phyloP scores from a whole-genome alignment of 768 basidiomycete genomes.

The Mycena albidolilacea region DNA sequence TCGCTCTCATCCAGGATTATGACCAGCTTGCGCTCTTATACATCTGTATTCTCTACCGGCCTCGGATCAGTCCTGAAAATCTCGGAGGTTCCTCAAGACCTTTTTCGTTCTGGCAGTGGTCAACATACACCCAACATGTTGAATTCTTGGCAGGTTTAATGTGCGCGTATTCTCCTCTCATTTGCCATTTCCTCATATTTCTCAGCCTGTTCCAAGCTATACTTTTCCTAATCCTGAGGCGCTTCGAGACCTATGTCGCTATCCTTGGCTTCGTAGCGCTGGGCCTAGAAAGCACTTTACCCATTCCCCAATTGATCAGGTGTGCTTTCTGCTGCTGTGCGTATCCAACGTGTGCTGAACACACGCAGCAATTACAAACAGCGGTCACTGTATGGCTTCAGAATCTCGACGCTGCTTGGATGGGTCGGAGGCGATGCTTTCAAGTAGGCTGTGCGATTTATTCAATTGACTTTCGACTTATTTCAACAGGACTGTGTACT shows the following conservation, averaged over 20 bases:
- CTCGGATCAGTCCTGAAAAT: slow-evolving; percentile 71
- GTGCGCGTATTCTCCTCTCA: slow-evolving; percentile 55
- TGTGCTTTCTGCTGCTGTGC: slow-evolving; percentile 44
- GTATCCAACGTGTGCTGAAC: slow-evolving; percentile 6
- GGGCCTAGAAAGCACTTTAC: slow-evolving; percentile 89
- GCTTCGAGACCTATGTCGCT: slow-evolving; percentile 70
- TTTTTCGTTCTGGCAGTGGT: slow-evolving; percentile 90
- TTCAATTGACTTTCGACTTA: slow-evolving; percentile 13
- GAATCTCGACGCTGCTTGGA: slow-evolving; percentile 84
- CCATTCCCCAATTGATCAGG: slow-evolving; percentile 89
- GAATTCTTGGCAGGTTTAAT: slow-evolving; percentile 88
- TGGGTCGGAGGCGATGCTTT: slow-evolving; percentile 90
- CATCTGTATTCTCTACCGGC: slow-evolving; percentile 84
- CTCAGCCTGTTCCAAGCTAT: slow-evolving; percentile 77
- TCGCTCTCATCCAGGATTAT: slow-evolving; percentile 32
- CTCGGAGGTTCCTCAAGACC: slow-evolving; percentile 74
- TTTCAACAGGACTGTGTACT: slow-evolving; percentile 76
- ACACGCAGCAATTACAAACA: slow-evolving; percentile 79
- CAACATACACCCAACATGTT: slow-evolving; percentile 80
- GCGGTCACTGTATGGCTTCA: slow-evolving; percentile 87
- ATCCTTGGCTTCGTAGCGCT: slow-evolving; percentile 83
- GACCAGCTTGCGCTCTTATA: slow-evolving; percentile 81
- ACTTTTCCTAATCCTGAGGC: slow-evolving; percentile 80
- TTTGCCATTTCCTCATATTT: slow-evolving; percentile 44
- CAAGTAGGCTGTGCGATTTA: slow-evolving; percentile 66